A percentile compares a stretch with the other conserved stretches of the same genome.
phyloP scores from a whole-genome alignment of 495 filamentous ascomycete genomes.

The Trypethelium eluteriae region DNA sequence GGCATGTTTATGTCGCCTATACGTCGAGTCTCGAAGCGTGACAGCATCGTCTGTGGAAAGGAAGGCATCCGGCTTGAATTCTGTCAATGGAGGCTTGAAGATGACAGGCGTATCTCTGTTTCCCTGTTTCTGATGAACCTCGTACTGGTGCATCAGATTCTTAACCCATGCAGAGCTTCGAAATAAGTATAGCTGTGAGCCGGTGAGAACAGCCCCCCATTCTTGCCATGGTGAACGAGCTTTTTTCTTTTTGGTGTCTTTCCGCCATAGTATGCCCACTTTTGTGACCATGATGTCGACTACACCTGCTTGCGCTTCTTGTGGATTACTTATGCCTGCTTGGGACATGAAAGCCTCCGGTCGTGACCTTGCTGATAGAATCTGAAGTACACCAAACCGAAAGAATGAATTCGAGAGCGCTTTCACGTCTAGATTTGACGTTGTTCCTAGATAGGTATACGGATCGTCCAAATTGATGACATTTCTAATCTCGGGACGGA shows the following conservation, averaged over 20 bases:
- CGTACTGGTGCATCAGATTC: constrained; percentile 75
- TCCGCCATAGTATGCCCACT: constrained; percentile 91
- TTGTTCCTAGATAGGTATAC: constrained; percentile 77
- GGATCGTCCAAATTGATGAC: constrained; percentile 89
- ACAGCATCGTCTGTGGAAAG: constrained; percentile 91
- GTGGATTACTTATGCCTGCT: constrained; percentile 68
- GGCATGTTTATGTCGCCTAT: constrained; percentile 94
- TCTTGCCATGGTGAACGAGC: constrained; percentile 95
- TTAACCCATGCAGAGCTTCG: constrained; percentile 89
- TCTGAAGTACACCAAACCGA: constrained; percentile 83
- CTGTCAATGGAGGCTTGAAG: constrained; percentile 79
- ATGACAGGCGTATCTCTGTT: constrained; percentile 62
- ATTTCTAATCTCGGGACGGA: constrained; percentile 80
- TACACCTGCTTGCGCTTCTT: constrained; percentile 82
- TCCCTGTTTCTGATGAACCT: constrained; percentile 63
- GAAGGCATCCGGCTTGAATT: constrained; percentile 86
- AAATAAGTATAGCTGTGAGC: constrained; percentile 95
- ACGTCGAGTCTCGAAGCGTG: constrained; percentile 73
- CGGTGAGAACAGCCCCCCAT: constrained; percentile 92
- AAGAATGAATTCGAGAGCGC: constrained; percentile 80
- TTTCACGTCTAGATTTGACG: constrained; percentile 61
- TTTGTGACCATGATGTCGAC: constrained; percentile 98
- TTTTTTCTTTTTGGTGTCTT: constrained; percentile 90
- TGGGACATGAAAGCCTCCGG: constrained; percentile 85
- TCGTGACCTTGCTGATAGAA: constrained; percentile 82